Base-by-base conservation (phyloP, 2,329 filamentous ascomycete genomes). In the Alternaria incomplexa region DNA sequence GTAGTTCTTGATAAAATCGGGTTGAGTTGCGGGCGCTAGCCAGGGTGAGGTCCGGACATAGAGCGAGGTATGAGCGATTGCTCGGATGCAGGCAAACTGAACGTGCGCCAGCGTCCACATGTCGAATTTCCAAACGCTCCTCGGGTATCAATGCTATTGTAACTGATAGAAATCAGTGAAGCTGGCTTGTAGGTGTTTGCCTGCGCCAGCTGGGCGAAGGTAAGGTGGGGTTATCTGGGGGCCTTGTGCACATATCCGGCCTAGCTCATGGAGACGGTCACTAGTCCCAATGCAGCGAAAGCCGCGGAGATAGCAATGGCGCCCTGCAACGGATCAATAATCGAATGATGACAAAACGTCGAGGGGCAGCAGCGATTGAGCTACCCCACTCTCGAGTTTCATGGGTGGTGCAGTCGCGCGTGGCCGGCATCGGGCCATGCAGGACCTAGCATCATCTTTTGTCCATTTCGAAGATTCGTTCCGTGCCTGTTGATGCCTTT, bases 311-410 rank as follows among this genome's bases (percentile, higher is more conserved):
- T 52, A 36, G 20, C 46, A 4, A 15, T 23, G 53, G 50, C 36
- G 56, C 28, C 40, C 26, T 23, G 40, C 23, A 13, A 11, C 20
- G 48, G 51, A 64, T 17, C n/a, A 40, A 40, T 40, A 40, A 40
- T 40, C 36, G 36, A 40, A 40, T 40, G 36, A 40, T 64, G 62
- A 64, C 62, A 63, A 65, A 61, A 50, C 25, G 12, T 20, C 51
- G 64, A 58, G 64, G 64, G 64, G 64, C 58, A 66, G 53, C 45
- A 17, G 22, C 25, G 12, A 56, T 15, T 30, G 28, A n/a, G 23
- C n/a, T 36, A 52, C 61, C 64, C 61, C 61, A 64, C 64, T 59
- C 50, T 56, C 32, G 46, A 40, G 32, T 28, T 23, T 47, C 25
- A 44, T 48, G 40, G 20, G 32, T 17, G 26, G 26, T 26, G 46